Conservation (phyloP, 2,329 filamentous ascomycete genomes). For the Calonectria fujianensis region DNA sequence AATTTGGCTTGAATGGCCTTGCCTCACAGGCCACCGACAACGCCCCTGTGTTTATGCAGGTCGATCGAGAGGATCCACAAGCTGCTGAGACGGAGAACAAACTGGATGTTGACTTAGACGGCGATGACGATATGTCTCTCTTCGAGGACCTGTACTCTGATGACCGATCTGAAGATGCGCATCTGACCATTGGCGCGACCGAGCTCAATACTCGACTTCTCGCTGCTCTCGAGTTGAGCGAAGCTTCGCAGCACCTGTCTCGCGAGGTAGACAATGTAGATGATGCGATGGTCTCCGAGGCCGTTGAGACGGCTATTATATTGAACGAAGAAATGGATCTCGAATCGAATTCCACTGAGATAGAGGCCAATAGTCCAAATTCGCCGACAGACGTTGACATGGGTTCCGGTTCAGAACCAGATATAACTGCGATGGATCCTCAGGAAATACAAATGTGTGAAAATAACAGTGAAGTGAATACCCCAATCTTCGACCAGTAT, state of each 20-base stretch:
- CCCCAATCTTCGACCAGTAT: not conserved
- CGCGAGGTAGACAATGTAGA: not conserved
- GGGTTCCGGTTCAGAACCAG: not conserved
- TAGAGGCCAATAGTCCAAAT: not conserved
- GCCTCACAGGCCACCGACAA: not conserved
- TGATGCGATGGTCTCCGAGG: too few species aligned
- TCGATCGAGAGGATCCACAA: not conserved
- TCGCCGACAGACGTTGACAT: not conserved
- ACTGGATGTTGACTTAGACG: not conserved
- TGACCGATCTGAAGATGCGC: not conserved
- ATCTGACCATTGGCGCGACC: not conserved
- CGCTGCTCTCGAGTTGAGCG: not conserved
- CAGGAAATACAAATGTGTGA: slow-evolving; percentile 3
- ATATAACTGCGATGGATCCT: not conserved
- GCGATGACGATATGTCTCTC: not conserved
- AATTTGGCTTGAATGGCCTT: not conserved
- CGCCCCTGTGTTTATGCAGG: not conserved
- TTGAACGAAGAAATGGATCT: not conserved
- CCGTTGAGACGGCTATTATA: not conserved
- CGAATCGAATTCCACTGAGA: not conserved
- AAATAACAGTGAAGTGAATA: not conserved
- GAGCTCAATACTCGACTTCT: slow-evolving; percentile 12
- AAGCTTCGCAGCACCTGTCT: not conserved
- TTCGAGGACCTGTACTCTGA: not conserved
- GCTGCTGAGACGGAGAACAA: not conserved